These are phyloP conservation scores for Salix koriyanagi DNA, from an alignment of 345 rosid genomes.

Conservation along the genomic window DNA sequence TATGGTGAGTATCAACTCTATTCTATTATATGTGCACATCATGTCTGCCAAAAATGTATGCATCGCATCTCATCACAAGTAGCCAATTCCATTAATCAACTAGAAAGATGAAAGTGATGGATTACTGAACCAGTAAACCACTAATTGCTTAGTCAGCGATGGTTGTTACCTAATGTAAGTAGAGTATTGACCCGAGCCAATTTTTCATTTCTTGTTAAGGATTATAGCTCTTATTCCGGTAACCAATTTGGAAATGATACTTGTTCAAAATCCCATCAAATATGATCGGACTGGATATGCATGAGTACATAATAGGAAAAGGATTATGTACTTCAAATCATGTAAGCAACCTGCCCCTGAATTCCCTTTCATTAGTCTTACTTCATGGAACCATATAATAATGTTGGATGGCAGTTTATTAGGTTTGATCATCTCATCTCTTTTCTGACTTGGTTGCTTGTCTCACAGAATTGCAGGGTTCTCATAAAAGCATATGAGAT, in stretches of 20 bases:
- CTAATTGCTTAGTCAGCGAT: not conserved
- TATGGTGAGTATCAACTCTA: conserved; percentile 40
- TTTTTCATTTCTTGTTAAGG: not conserved
- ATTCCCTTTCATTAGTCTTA: not conserved
- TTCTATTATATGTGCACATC: not conserved
- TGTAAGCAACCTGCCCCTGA: not conserved
- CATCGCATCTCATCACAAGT: not conserved
- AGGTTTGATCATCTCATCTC: not conserved
- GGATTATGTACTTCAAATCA: not conserved
- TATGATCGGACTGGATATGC: not conserved
- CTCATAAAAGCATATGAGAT: conserved; percentile 81
- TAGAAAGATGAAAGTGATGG: not conserved
- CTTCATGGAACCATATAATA: not conserved
- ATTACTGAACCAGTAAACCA: not conserved
- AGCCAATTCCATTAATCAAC: not conserved
- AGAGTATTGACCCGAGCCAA: not conserved
- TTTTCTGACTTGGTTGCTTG: conserved; percentile 1
- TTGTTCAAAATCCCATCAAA: not conserved
- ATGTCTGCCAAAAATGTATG: not conserved
- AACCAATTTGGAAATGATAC: not conserved
- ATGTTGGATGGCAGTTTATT: not conserved
- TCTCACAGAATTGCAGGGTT: conserved; percentile 63
- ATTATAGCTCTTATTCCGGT: not conserved
- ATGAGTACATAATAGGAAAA: not conserved
- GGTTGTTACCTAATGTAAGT: too few species aligned